Conservation (phyloP, 768 basidiomycete genomes). For the Trametes elegans region DNA sequence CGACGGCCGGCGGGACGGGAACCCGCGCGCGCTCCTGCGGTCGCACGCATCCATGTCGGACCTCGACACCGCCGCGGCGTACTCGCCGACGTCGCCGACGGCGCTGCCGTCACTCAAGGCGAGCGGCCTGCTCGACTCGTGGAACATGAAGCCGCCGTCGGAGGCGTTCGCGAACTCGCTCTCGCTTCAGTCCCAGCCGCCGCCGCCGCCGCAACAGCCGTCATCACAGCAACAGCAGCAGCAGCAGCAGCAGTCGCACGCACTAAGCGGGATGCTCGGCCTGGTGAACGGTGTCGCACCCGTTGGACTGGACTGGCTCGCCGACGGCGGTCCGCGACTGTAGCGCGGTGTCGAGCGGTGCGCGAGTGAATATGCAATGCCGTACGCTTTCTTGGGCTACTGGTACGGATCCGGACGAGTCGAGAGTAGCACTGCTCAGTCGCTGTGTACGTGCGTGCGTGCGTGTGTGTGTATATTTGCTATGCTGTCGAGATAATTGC, state of each 20-base stretch:
- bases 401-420: not conserved
- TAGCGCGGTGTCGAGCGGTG: too few species aligned
- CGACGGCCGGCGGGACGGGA: slow-evolving; percentile 10
- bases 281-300: slow-evolving; percentile 32
- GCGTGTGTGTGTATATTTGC: too few species aligned
- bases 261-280: not conserved
- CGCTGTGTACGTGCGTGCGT: too few species aligned
- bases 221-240: not conserved
- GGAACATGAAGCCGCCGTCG: slow-evolving; percentile 24
- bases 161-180: slow-evolving; percentile 25
- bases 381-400: not conserved
- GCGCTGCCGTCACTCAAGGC: slow-evolving; percentile 74
- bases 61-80: slow-evolving; percentile 6
- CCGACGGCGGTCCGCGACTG: not conserved
- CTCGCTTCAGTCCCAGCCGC: slow-evolving; percentile 13
- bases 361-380: too few species aligned
- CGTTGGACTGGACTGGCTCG: slow-evolving; percentile 68
- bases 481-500: not conserved
- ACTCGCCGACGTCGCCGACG: slow-evolving; percentile 18
- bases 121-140: slow-evolving; percentile 66
- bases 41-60: slow-evolving; percentile 11
- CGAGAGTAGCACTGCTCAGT: too few species aligned
- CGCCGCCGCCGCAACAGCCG: too few species aligned
- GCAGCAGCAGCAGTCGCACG: not conserved
- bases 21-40: slow-evolving; percentile 16